A percentile compares a stretch with the other conserved stretches of the same genome.
Conservation (phyloP, 768 basidiomycete genomes). For the Auricularia sp. region DNA sequence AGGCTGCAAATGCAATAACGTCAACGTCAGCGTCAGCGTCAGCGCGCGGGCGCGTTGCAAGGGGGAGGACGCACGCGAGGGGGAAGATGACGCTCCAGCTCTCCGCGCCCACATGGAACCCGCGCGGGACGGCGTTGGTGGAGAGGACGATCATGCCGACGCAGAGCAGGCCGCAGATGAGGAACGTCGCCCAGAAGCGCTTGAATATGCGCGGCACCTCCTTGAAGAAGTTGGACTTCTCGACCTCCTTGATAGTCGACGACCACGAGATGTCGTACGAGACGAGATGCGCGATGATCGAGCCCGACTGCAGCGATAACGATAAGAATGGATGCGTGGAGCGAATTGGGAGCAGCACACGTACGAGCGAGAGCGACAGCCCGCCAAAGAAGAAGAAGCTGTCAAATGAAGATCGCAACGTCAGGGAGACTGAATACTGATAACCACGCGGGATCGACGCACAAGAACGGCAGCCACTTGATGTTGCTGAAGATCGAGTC, state of each 20-base stretch:
- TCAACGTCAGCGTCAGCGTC: no score
- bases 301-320: slow-evolving; percentile 49
- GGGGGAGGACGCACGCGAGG: slow-evolving; percentile 47
- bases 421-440: neutral
- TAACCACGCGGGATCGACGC: slow-evolving; percentile 24
- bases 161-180: slow-evolving; percentile 43
- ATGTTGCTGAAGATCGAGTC: slow-evolving; percentile 48
- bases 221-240: slow-evolving; percentile 82
- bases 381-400: slow-evolving; percentile 78
- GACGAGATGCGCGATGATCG: slow-evolving; percentile 38
- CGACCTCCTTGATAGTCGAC: slow-evolving; percentile 77
- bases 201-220: slow-evolving; percentile 78
- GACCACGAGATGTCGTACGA: slow-evolving; percentile 41
- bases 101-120: slow-evolving; percentile 48
- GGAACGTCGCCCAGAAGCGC: slow-evolving; percentile 62
- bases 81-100: slow-evolving; percentile 58
- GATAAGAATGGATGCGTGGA: no score
- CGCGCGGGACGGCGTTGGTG: slow-evolving; percentile 44
- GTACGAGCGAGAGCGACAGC: slow-evolving; percentile 19
- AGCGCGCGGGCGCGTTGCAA: no score
- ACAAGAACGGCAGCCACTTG: slow-evolving; percentile 69
- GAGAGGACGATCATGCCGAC: slow-evolving; percentile 48
- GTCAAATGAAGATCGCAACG: neutral
- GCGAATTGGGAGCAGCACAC: no score
- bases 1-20: neutral